Conservation (phyloP, 768 basidiomycete species). For the Boletus insuetus region DNA sequence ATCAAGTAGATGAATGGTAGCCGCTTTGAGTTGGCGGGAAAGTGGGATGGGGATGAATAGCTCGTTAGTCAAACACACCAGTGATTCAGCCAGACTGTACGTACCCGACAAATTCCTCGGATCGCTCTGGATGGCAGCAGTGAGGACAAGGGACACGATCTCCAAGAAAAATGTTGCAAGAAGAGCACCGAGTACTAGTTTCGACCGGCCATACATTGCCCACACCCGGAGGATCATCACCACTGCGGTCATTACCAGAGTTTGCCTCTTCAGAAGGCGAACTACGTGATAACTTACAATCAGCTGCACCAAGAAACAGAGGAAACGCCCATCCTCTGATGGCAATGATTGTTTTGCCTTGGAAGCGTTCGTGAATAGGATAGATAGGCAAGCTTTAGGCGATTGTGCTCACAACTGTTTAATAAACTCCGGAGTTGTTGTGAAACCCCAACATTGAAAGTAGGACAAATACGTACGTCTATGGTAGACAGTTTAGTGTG, state of each 20-base stretch:
- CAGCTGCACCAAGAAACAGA: neutral
- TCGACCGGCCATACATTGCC: too few species aligned
- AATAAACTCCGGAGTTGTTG: neutral
- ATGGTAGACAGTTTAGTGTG: neutral
- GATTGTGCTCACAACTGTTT: neutral
- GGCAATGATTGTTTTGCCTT: neutral
- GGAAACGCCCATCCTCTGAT: neutral
- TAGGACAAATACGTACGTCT: neutral
- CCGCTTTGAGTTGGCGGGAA: neutral
- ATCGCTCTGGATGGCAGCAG: neutral
- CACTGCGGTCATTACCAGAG: neutral
- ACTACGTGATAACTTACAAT: neutral
- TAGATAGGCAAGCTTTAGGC: neutral
- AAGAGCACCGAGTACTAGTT: too few species aligned
- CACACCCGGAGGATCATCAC: neutral
- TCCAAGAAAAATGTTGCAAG: too few species aligned
- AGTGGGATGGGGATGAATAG: too few species aligned
- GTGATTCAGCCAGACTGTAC: neutral
- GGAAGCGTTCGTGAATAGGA: neutral
- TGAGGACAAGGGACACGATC: neutral
- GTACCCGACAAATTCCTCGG: neutral
- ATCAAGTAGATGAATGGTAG: neutral
- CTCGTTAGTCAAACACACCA: too few species aligned
- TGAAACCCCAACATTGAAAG: too few species aligned
- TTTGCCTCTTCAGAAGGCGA: neutral